Conservation (phyloP, 2,329 filamentous ascomycete genomes). For the Fusarium armeniacum region DNA sequence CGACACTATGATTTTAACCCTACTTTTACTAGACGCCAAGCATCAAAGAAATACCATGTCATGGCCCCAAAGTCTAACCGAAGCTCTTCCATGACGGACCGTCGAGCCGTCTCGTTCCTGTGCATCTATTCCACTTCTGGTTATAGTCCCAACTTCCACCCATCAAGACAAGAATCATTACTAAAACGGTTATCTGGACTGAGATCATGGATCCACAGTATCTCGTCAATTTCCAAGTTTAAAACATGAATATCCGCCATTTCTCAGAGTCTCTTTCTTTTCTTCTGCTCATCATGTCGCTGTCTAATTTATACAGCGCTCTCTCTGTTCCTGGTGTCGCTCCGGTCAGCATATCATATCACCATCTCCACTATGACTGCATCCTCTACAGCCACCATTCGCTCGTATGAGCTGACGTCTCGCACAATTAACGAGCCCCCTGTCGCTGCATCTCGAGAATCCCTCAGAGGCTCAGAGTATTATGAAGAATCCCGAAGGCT, state of each 20-base stretch:
- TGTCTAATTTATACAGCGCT: slow-evolving; percentile 13
- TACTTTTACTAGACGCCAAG: neutral
- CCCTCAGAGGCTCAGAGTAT: neutral
- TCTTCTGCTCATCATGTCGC: neutral
- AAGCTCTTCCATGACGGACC: slow-evolving; percentile 22
- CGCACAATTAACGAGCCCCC: slow-evolving; percentile 16
- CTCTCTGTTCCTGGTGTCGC: slow-evolving; percentile 2
- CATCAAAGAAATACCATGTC: neutral
- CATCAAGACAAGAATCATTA: neutral
- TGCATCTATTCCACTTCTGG: slow-evolving; percentile 23
- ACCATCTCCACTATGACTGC: slow-evolving; percentile 24
- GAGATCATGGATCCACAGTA: slow-evolving; percentile 11
- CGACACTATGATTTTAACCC: neutral
- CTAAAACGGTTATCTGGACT: slow-evolving; percentile 4
- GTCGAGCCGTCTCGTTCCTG: slow-evolving; percentile 5
- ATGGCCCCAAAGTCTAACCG: slow-evolving; percentile 18
- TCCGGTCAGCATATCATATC: slow-evolving; percentile 25
- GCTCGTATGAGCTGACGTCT: slow-evolving; percentile 39
- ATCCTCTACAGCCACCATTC: slow-evolving; percentile 40
- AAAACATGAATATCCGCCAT: neutral
- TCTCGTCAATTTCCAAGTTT: slow-evolving; percentile 6
- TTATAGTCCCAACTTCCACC: slow-evolving; percentile 19
- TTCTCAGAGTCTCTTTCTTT: neutral
- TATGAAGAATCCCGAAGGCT: slow-evolving; percentile 13
- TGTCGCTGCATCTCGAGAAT: slow-evolving; percentile 9